Conservation (phyloP, 1,284 basidiomycete genomes). For the Ceratobasidium sp. region DNA sequence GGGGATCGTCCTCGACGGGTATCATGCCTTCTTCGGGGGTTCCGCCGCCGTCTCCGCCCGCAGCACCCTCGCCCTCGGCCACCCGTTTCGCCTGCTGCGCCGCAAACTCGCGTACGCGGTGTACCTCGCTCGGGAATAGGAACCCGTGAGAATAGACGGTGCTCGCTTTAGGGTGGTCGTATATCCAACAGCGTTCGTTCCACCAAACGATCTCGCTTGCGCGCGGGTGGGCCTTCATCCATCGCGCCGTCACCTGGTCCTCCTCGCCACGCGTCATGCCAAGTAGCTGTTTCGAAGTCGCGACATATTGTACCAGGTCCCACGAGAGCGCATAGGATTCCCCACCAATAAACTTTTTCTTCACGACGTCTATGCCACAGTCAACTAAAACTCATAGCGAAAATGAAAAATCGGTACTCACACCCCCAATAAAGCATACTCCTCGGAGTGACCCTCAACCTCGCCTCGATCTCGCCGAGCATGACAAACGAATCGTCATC, state of each 20-base stretch:
- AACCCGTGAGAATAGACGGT: constrained; percentile 98
- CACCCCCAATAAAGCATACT: constrained; percentile 88
- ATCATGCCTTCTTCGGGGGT: not conserved
- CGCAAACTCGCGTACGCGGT: constrained; percentile 64
- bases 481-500: constrained; percentile 95
- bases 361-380: constrained; percentile 74
- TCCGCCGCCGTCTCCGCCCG: not conserved
- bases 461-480: constrained; percentile 92
- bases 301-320: constrained; percentile 88
- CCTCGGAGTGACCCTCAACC: constrained; percentile 76
- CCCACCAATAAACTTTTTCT: constrained; percentile 95
- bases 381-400: not conserved
- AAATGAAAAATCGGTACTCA: constrained; percentile 52
- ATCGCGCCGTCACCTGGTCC: constrained; percentile 92
- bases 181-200: constrained; percentile 95
- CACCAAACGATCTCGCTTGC: constrained; percentile 85
- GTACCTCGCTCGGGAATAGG: constrained; percentile 90
- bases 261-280: constrained; percentile 83
- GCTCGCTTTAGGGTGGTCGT: constrained; percentile 93
- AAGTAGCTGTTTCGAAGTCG: constrained; percentile 75
- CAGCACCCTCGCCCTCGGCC: not conserved
- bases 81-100: constrained; percentile 41
- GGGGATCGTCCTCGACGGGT: constrained; percentile 17
- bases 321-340: constrained; percentile 93
- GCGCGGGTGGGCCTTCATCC: constrained; percentile 91